Evolutionary conservation across 225 moss, liverwort and hornwort species (phyloP).

Genomic region (Rhytidiadelphus loreus): DNA sequence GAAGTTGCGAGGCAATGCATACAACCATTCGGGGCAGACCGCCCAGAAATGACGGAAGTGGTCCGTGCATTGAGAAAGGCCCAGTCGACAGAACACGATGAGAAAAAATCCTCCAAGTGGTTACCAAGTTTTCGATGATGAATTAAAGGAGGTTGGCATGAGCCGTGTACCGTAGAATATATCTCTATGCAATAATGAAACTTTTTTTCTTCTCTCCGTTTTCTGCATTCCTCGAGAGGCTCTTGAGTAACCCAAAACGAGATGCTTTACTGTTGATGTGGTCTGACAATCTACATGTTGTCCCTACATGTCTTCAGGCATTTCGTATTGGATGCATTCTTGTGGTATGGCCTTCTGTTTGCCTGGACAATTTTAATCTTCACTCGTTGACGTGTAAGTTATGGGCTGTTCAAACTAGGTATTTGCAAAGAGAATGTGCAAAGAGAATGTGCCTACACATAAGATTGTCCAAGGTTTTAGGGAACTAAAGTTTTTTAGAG

Average conservation of each 20-base stretch:
- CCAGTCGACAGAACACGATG: neutral
- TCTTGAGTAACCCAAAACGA: neutral
- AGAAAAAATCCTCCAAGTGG: slow-evolving; percentile 21
- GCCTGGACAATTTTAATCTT: neutral
- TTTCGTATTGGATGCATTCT: neutral
- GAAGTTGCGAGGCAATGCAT: slow-evolving; percentile 3
- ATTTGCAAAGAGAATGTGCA: neutral
- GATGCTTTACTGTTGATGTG: neutral
- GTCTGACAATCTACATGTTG: neutral
- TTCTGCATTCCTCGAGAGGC: neutral
- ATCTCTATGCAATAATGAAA: neutral
- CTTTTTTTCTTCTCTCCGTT: neutral
- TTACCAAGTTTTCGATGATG: slow-evolving; percentile 2
- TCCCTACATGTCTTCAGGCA: no score
- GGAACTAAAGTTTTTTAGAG: no score
- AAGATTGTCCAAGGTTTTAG: neutral
- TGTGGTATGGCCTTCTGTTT: neutral
- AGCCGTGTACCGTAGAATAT: neutral
- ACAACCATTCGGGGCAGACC: neutral
- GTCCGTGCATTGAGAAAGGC: slow-evolving; percentile 13
- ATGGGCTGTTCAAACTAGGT: neutral
- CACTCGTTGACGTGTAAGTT: neutral
- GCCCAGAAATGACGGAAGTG: slow-evolving; percentile 29
- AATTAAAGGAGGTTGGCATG: neutral
- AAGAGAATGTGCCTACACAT: neutral